phyloP scores from a whole-genome alignment of 176 grass and related monocot species.

The Eleusine coracana region DNA sequence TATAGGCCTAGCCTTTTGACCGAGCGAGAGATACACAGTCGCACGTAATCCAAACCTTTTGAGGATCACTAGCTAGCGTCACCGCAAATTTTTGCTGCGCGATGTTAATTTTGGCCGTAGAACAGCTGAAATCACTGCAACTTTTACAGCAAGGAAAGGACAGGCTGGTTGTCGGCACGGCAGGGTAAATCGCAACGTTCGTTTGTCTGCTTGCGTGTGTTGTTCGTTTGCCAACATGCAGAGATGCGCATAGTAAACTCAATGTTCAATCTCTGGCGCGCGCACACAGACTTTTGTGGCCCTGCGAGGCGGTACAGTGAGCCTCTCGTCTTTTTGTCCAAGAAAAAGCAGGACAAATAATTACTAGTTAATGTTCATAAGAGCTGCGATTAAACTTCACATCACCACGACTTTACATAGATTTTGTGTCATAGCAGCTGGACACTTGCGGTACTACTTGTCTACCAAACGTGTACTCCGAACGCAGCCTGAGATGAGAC shows the following conservation, averaged over 20 bases:
- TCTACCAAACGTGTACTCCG: not conserved
- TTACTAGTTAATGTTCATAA: not conserved
- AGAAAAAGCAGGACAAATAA: not conserved
- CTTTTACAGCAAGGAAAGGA: not conserved
- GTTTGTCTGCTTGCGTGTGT: not conserved
- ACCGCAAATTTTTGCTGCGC: not conserved
- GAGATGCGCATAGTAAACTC: not conserved
- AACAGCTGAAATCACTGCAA: not conserved
- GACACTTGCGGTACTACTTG: not conserved
- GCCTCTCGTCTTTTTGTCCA: not conserved
- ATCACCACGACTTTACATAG: not conserved
- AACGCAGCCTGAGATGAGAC: not conserved
- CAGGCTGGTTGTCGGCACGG: not conserved
- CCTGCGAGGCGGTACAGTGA: not conserved
- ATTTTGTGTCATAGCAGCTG: not conserved
- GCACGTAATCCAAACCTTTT: not conserved
- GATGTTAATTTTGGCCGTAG: not conserved
- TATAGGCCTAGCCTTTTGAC: not conserved
- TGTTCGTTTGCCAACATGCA: not conserved
- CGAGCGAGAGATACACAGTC: not conserved
- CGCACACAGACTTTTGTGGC: not conserved
- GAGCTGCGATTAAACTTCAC: not conserved
- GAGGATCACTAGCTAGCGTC: not conserved
- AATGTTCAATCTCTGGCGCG: not conserved
- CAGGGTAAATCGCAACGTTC: not conserved